These are phyloP conservation scores for Ceratobasidium sp. DNA, from an alignment of 1,284 basidiomycete genomes.

Conservation along the genomic window DNA sequence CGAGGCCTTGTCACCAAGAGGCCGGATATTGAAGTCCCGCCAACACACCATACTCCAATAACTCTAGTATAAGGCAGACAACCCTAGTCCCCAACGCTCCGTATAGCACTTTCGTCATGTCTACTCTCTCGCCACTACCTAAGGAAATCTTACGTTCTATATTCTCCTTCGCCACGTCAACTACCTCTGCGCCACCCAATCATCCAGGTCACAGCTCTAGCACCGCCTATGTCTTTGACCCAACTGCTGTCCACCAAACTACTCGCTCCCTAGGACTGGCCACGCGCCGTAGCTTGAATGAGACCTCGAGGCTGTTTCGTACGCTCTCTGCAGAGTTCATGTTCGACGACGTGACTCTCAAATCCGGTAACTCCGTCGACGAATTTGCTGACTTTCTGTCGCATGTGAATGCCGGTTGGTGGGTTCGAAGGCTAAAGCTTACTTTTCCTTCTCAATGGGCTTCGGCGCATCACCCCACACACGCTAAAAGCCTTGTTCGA, in stretches of 20 bases:
- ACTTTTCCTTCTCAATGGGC: conserved; percentile 35
- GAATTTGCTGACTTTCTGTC: conserved; percentile 28
- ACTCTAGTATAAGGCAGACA: not conserved
- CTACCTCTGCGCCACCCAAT: not conserved
- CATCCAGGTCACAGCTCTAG: too few species aligned
- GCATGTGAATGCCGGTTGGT: conserved; percentile 9
- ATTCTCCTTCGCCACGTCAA: conserved; percentile 31
- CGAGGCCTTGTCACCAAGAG: conserved; percentile 16
- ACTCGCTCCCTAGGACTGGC: conserved; percentile 22
- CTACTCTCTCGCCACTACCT: conserved; percentile 9
- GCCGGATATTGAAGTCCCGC: conserved; percentile 25
- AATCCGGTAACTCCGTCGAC: conserved; percentile 28
- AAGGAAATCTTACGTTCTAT: conserved; percentile 32
- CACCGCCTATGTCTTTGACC: conserved; percentile 12
- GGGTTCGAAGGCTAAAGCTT: conserved; percentile 34
- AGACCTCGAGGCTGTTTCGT: conserved; percentile 25
- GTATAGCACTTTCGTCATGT: conserved; percentile 17
- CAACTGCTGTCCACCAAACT: not conserved
- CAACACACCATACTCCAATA: not conserved
- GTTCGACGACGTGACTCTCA: conserved; percentile 31
- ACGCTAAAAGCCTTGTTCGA: conserved; percentile 25
- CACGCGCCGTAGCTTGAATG: conserved; percentile 30
- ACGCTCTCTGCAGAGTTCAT: conserved; percentile 10
- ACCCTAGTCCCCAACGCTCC: not conserved
- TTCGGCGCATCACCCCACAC: conserved; percentile 20